phyloP scores from a whole-genome alignment of 2,329 filamentous ascomycete genomes.

The Fusarium lateritium region DNA sequence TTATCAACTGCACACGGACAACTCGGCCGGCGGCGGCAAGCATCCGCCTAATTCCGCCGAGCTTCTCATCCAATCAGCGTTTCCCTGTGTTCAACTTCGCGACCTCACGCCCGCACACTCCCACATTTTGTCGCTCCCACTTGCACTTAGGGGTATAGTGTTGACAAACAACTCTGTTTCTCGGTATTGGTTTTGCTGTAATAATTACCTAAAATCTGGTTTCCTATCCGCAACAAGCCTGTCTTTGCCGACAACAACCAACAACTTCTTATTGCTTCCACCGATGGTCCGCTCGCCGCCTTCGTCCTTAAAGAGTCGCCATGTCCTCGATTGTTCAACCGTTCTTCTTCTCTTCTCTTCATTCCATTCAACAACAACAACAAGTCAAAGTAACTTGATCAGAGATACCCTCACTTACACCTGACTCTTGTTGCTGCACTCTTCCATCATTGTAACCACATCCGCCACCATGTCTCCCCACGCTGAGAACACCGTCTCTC shows the following conservation, averaged over 20 bases:
- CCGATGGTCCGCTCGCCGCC: conserved; percentile 25
- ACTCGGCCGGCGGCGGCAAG: conserved; percentile 37
- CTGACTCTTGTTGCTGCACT: conserved; percentile 10
- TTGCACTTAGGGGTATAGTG: conserved; percentile 73
- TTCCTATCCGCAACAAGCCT: conserved; percentile 32
- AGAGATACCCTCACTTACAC: conserved; percentile 6
- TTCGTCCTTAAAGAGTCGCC: conserved; percentile 44
- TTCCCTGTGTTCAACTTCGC: conserved; percentile 22
- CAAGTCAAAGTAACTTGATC: conserved; percentile 5
- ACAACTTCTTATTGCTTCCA: conserved; percentile 1
- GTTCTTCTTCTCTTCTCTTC: conserved; percentile 15
- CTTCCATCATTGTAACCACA: background rate
- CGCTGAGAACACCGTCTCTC: conserved; percentile 62
- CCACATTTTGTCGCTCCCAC: conserved; percentile 58
- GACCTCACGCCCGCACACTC: conserved; percentile 38
- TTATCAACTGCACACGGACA: conserved; percentile 10
- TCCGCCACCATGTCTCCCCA: conserved; percentile 69
- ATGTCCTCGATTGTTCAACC: conserved; percentile 10
- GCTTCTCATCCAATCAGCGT: conserved; percentile 14
- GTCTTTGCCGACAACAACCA: conserved; percentile 21
- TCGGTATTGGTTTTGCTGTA: conserved; percentile 40
- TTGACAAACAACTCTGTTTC: conserved; percentile 40
- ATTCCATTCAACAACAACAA: conserved; percentile 10
- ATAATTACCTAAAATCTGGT: conserved; percentile 49
- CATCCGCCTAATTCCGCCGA: conserved; percentile 29